Evolutionary conservation across 2,329 filamentous ascomycete genomes (phyloP), one percentile per base, ranked within the genome.

Genomic region (Tricladium varicosporioides): DNA sequence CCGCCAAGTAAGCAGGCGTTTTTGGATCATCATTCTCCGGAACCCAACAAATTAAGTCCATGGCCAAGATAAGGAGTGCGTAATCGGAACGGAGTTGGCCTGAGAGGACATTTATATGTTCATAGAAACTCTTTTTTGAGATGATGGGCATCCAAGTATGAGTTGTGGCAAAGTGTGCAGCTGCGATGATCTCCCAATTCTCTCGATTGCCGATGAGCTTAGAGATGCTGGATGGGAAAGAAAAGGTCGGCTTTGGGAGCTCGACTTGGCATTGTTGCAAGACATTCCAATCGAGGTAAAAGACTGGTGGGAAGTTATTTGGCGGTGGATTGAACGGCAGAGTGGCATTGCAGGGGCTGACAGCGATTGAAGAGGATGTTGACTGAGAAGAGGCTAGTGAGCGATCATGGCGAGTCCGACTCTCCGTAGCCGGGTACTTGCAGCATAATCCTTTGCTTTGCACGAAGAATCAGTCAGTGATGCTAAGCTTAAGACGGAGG

Each of bases 51-150:
- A 74, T 65, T 7, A 78, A 68, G 62, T 73, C 73, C 74, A 78
- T 77, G 11, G 70, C 68, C 33, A 78, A 60, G 53, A 76, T 74
- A 13, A 78, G 69, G 46, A 77, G 66, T 22, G 74, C 74, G 15
- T 76, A 67, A 52, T 77, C 75, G 1, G 73, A 69, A 5, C 74
- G 74, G 15, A 71, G 70, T 48, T 75, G 71, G 57, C 70, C 69
- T 10, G 72, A 51, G 9, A 70, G 67, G 43, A 71, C 70, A 13
- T 70, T 65, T 5, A 74, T 65, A 44, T 57, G 33, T 32, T 59
- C 54, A 45, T 57, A 56, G 45, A 64, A 63, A 8, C 55, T 42
- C 22, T 61, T 58, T 36, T 61, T 64, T 5, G 62, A 61, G 19
- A 63, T 48, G 42, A 63, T 60, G 1, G 60, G 60, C 57, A 64